Conservation (phyloP, 352 stramenopile species). For the Lagenidium sp. region DNA sequence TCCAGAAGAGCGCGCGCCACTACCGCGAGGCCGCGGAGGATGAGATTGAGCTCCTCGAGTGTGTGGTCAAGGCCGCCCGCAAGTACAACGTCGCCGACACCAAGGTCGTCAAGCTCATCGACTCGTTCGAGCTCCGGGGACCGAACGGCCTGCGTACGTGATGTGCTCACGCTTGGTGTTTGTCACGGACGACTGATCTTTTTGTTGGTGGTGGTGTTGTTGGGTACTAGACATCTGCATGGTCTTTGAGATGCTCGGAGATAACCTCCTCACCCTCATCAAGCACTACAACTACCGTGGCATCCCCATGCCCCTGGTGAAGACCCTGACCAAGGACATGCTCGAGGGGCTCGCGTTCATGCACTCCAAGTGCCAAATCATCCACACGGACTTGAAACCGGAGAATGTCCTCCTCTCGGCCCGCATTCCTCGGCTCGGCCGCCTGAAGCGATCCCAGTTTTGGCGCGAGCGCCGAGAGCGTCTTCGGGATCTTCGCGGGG, state of each 20-base stretch:
- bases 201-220: too few relatives aligned
- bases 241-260: conserved; percentile 99
- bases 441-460: conserved; percentile 53
- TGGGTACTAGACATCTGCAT: conserved; percentile 95
- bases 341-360: conserved; percentile 96
- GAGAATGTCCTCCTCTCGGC: conserved; percentile 97
- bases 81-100: conserved; percentile 21
- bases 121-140: conserved; percentile 96
- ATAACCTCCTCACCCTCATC: conserved; percentile 98
- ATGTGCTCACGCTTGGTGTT: background rate
- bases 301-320: conserved; percentile 94
- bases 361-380: conserved; percentile 96
- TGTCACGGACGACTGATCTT: too few relatives aligned
- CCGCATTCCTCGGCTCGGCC: conserved; percentile 57
- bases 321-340: conserved; percentile 92
- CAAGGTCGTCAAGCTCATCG: conserved; percentile 66
- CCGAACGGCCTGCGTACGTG: conserved; percentile 90
- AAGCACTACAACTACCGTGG: conserved; percentile 99
- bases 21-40: conserved; percentile 98
- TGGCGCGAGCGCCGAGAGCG: conserved; percentile 20
- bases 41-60: conserved; percentile 97
- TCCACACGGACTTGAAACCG: conserved; percentile 99
- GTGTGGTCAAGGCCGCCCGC: conserved; percentile 59
- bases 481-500: conserved; percentile 2
- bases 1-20: conserved; percentile 97